Percentiles rank a stretch among this genome's conserved stretches.
Conservation (phyloP, 2,329 filamentous ascomycete genomes). For the Xylaria sp. region DNA sequence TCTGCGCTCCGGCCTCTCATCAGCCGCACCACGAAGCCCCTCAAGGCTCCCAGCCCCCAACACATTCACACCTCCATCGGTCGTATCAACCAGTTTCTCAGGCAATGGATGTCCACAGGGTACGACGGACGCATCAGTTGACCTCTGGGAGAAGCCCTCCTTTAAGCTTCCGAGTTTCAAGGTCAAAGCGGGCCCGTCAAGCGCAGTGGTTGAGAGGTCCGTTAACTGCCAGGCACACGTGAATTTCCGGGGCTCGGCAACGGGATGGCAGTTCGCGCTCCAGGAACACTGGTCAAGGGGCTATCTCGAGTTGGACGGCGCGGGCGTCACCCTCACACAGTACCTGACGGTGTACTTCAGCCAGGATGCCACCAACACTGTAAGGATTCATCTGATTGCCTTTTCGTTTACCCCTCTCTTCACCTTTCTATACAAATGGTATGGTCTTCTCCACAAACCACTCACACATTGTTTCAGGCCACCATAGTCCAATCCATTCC, state of each 20-base stretch:
- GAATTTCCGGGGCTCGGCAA: constrained; percentile 29
- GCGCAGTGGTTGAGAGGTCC: constrained; percentile 26
- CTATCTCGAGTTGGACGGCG: constrained; percentile 30
- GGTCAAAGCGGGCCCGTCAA: constrained; percentile 26
- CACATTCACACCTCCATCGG: constrained; percentile 32
- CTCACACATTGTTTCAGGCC: constrained; percentile 2
- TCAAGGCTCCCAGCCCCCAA: neutral
- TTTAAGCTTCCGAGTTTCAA: constrained; percentile 37
- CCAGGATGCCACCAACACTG: constrained; percentile 37
- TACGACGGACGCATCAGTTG: constrained; percentile 20
- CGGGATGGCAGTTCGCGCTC: constrained; percentile 41
- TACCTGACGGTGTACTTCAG: constrained; percentile 40
- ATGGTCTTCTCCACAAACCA: neutral
- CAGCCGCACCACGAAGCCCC: constrained; percentile 20
- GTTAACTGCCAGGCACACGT: constrained; percentile 41
- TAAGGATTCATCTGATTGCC: constrained; percentile 6
- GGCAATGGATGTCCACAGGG: constrained; percentile 40
- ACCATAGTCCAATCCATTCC: constrained; percentile 29
- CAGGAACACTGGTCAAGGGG: constrained; percentile 39
- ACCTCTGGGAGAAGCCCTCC: constrained; percentile 36
- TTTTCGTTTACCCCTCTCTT: neutral
- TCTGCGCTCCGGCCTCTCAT: constrained; percentile 10
- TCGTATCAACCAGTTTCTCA: constrained; percentile 38
- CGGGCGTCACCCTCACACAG: constrained; percentile 36
- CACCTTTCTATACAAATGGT: neutral